These are phyloP conservation scores for Rehmannia glutinosa DNA, from an alignment of 257 asterid genomes.

Conservation along the genomic window DNA sequence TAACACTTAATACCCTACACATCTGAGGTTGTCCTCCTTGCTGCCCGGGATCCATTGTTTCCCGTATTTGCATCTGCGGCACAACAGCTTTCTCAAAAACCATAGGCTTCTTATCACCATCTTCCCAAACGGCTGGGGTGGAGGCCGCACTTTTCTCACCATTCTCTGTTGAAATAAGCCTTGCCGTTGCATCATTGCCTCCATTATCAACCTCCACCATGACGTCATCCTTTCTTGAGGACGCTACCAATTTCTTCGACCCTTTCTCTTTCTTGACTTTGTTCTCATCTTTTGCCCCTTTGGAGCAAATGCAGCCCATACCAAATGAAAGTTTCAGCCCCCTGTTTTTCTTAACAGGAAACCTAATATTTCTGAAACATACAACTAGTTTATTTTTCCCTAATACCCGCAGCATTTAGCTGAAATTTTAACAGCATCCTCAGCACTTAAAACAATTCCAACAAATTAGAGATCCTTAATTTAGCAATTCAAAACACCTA, in stretches of 20 bases:
- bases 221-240: conserved; percentile 51
- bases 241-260: conserved; percentile 41
- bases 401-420: conserved; percentile 36
- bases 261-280: conserved; percentile 42
- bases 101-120: conserved; percentile 37
- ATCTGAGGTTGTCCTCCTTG: conserved; percentile 50
- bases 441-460: conserved; percentile 18
- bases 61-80: conserved; percentile 26
- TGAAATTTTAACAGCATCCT: conserved; percentile 36
- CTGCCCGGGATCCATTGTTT: conserved; percentile 17
- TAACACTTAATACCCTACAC: conserved; percentile 48
- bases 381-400: conserved; percentile 36
- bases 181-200: conserved; percentile 51
- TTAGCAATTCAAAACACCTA: not conserved
- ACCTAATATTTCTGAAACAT: conserved; percentile 31
- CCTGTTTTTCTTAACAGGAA: conserved; percentile 49
- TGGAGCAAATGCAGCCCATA: conserved; percentile 89
- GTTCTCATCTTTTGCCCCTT: conserved; percentile 49
- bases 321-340: conserved; percentile 32
- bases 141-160: conserved; percentile 59
- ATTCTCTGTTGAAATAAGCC: conserved; percentile 53
- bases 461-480: conserved; percentile 8
- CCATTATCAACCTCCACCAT: conserved; percentile 55
- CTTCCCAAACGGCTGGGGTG: conserved; percentile 50
- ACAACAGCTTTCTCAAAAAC: conserved; percentile 37